A percentile compares a stretch with the other conserved stretches of the same genome.
Evolutionary conservation across 1,139 yeast genomes (phyloP).

Genomic region (Saccharomyces hybrid): DNA sequence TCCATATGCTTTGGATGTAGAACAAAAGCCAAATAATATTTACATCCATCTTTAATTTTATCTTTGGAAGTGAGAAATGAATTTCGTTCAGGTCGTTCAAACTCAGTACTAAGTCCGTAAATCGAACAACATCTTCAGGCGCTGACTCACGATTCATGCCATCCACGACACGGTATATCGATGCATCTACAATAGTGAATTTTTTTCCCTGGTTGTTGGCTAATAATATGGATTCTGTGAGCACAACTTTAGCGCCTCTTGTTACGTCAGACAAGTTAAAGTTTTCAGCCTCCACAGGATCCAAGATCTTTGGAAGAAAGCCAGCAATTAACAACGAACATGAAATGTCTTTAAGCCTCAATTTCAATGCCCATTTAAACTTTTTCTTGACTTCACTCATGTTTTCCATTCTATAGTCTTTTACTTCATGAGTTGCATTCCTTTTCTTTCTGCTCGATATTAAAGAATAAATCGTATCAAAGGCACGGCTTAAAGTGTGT

Average conservation of each 20-base stretch:
- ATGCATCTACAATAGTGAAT: constrained; percentile 13
- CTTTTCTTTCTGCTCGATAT: background rate
- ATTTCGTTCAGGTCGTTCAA: constrained; percentile 1
- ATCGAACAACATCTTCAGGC: constrained; percentile 14
- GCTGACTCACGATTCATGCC: constrained; percentile 6
- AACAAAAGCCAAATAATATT: constrained; percentile 28
- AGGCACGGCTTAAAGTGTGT: constrained; percentile 13
- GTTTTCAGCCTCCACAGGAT: constrained; percentile 17
- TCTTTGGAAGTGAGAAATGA: constrained; percentile 12
- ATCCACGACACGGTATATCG: constrained; percentile 21
- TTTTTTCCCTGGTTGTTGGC: constrained; percentile 9
- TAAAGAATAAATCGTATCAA: background rate
- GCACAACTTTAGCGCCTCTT: constrained; percentile 20
- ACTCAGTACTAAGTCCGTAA: constrained; percentile 12
- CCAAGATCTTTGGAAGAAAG: constrained; percentile 19
- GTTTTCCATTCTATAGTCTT: background rate
- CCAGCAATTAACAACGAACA: constrained; percentile 20
- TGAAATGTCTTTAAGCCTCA: constrained; percentile 24
- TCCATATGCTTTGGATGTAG: constrained; percentile 11
- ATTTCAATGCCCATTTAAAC: constrained; percentile 16
- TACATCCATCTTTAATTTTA: constrained; percentile 23
- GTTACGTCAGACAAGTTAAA: constrained; percentile 19
- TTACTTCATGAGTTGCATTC: background rate
- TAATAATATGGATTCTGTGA: constrained; percentile 17
- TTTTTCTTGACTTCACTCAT: background rate